Evolutionary conservation across 2,329 filamentous ascomycete genomes (phyloP), one percentile per base, ranked within the genome.

Genomic region (Sphaerulina vaccinii): DNA sequence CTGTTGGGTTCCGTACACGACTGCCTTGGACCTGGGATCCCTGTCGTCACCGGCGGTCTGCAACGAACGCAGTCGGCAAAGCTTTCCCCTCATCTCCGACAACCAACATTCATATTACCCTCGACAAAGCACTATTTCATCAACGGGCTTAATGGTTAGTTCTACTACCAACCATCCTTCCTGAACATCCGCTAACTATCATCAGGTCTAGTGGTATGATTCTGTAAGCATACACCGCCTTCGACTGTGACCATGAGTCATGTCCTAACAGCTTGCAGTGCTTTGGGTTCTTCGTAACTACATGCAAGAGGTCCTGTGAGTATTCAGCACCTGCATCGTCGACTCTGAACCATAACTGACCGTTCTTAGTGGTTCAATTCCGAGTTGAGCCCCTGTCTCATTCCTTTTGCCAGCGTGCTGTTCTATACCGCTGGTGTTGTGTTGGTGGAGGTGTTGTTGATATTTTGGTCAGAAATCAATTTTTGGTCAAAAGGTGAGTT

Each of bases 321-420:
- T n/a, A n/a, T n/a, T n/a, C n/a, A n/a, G n/a, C n/a, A n/a, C n/a
- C n/a, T n/a, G n/a, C n/a, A n/a, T n/a, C n/a, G n/a, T n/a, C n/a
- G n/a, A n/a, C n/a, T n/a, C n/a, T n/a, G n/a, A n/a, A n/a, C n/a
- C n/a, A n/a, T n/a, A n/a, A n/a, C n/a, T n/a, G n/a, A n/a, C n/a
- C n/a, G n/a, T n/a, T n/a, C n/a, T n/a, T n/a, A n/a, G n/a, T 46
- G 42, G 38, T 46, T 46, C 42, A 36, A 46, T 46, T 46, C 42
- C 42, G 42, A 46, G 42, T 46, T 46, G 42, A 46, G 42, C 42
- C 42, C 42, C 0, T 1, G n/a, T n/a, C n/a, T 24, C 8, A 11
- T 42, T 42, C 19, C 16, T 13, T n/a, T 13, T 13, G 27, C 13
- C 27, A 13, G 13, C 27, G 27, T 29, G 27, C 7, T 29, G 13